Conservation (phyloP, 352 stramenopile species). For the Globisporangium paddicum region DNA sequence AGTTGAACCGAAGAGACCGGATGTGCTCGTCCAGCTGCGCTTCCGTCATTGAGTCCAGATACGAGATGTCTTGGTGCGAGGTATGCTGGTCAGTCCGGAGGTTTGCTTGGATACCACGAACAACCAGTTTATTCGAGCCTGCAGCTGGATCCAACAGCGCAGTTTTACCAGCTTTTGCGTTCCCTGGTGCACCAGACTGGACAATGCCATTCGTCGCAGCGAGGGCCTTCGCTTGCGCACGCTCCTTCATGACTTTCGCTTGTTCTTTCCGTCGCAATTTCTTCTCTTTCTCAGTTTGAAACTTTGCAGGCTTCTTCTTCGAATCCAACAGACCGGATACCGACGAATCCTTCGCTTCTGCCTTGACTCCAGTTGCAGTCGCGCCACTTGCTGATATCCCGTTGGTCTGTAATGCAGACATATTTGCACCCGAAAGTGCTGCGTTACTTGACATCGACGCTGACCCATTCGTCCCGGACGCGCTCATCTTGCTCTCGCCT, state of each 20-base stretch:
- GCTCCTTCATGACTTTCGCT: constrained; percentile 71
- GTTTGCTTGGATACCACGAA: constrained; percentile 60
- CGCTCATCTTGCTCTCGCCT: constrained; percentile 11
- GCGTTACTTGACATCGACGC: constrained; percentile 1
- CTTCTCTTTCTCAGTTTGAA: constrained; percentile 86
- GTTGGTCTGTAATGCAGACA: constrained; percentile 1
- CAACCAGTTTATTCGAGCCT: constrained; percentile 58
- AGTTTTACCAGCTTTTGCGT: constrained; percentile 11
- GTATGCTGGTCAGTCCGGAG: constrained; percentile 52
- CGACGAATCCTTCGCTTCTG: constrained; percentile 4
- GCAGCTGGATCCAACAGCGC: constrained; percentile 8
- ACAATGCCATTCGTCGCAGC: constrained; percentile 18
- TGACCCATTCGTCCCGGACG: neutral
- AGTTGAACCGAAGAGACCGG: constrained; percentile 85
- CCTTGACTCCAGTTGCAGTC: constrained; percentile 5
- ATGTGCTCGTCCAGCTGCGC: constrained; percentile 87
- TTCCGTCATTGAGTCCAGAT: constrained; percentile 84
- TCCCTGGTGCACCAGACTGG: neutral
- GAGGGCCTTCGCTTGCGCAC: constrained; percentile 67
- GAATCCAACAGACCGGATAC: constrained; percentile 18
- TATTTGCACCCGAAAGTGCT: constrained; percentile 1
- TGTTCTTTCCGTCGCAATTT: constrained; percentile 81
- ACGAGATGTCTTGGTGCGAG: constrained; percentile 85
- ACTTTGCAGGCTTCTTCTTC: constrained; percentile 76
- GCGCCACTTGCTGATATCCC: neutral